phyloP scores from a whole-genome alignment of 768 basidiomycete species.

The Lactifluus pinguis region DNA sequence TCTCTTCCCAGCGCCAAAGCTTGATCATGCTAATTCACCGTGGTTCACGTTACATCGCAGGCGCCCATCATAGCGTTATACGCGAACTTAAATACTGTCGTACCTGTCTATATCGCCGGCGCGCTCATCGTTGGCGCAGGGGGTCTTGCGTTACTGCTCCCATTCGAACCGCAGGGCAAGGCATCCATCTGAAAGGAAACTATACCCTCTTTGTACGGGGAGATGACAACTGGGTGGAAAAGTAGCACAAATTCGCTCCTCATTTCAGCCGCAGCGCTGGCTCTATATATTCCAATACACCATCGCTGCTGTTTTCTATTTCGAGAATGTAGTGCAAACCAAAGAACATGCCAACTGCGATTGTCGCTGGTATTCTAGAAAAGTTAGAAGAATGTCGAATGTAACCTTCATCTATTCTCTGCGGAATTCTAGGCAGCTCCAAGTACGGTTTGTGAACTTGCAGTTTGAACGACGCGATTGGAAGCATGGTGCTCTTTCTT shows the following conservation, averaged over 20 bases:
- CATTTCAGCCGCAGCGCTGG: neutral
- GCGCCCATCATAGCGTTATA: constrained; percentile 67
- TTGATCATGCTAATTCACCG: neutral
- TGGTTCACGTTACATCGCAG: constrained; percentile 26
- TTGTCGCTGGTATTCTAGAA: too few relatives aligned
- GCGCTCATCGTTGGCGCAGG: constrained; percentile 55
- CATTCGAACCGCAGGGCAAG: constrained; percentile 69
- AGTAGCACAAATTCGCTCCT: neutral
- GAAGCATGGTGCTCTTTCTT: too few relatives aligned
- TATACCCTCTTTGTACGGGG: neutral
- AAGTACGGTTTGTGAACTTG: neutral
- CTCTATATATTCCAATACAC: neutral
- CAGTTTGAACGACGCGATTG: too few relatives aligned
- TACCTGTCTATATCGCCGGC: constrained; percentile 66
- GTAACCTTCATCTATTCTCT: too few relatives aligned
- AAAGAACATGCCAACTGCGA: too few relatives aligned
- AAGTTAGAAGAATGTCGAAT: too few relatives aligned
- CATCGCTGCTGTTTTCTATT: neutral
- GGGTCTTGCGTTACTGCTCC: constrained; percentile 49
- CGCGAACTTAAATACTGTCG: constrained; percentile 51
- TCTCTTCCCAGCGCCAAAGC: neutral
- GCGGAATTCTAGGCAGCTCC: neutral
- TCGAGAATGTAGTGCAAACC: neutral
- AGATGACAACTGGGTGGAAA: neutral
- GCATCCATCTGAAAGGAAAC: constrained; percentile 43